A percentile compares a stretch with the other conserved stretches of the same genome.
These are phyloP conservation scores for Gypsophila paniculata DNA, from an alignment of 179 eudicot species.

Conservation along the genomic window DNA sequence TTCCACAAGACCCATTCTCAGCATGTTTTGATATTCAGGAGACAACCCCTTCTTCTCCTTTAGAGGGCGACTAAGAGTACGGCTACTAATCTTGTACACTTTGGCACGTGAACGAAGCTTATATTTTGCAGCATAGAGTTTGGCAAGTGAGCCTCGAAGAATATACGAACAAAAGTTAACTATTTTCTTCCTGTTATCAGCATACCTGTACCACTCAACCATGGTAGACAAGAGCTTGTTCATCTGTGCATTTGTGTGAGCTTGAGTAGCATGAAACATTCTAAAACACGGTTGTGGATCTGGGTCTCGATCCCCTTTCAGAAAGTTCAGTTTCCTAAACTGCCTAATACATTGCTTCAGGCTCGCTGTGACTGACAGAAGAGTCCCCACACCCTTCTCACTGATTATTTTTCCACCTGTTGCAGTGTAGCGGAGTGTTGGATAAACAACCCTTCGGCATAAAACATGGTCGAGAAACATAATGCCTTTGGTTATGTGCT, in stretches of 20 bases:
- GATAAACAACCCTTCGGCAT: constrained; percentile 89
- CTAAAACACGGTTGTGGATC: constrained; percentile 97
- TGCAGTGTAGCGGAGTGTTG: constrained; percentile 90
- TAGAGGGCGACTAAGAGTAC: constrained; percentile 80
- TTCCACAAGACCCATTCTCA: constrained; percentile 88
- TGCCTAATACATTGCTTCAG: constrained; percentile 85
- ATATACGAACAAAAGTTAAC: constrained; percentile 91
- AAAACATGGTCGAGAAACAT: constrained; percentile 97
- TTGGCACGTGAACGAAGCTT: constrained; percentile 94
- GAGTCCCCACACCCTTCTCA: constrained; percentile 94
- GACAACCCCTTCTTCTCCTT: constrained; percentile 92
- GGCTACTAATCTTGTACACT: constrained; percentile 81
- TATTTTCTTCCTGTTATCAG: constrained; percentile 87
- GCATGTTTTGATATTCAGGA: constrained; percentile 78
- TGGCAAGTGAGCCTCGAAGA: constrained; percentile 85
- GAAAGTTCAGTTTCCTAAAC: constrained; percentile 68
- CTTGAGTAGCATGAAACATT: constrained; percentile 98
- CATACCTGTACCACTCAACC: constrained; percentile 90
- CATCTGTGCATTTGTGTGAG: constrained; percentile 94
- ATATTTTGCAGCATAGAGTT: constrained; percentile 97
- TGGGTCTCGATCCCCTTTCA: constrained; percentile 93
- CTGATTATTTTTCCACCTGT: constrained; percentile 94
- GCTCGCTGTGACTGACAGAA: constrained; percentile 92
- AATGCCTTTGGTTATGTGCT: constrained; percentile 93
- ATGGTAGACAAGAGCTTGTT: constrained; percentile 79